phyloP scores from a whole-genome alignment of 2,329 filamentous ascomycete species.

The Phaeosphaeriaceae sp. region DNA sequence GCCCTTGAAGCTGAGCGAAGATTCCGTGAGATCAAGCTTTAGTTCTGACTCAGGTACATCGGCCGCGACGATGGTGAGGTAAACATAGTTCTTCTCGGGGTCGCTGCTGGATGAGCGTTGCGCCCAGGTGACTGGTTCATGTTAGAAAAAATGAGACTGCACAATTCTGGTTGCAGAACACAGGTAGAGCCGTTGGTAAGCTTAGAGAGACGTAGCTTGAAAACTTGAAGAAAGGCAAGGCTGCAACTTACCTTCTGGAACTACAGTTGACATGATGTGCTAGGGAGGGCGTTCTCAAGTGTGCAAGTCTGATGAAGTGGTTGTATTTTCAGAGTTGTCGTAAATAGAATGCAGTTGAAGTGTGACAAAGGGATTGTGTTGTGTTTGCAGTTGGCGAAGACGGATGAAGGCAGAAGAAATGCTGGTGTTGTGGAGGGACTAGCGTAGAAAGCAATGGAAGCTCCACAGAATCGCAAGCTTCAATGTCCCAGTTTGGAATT shows the following conservation, averaged over 20 bases:
- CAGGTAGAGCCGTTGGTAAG: no score
- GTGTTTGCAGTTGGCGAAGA: slow-evolving; percentile 31
- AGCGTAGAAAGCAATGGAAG: slow-evolving; percentile 50
- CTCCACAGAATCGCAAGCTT: slow-evolving; percentile 37
- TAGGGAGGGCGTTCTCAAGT: neutral
- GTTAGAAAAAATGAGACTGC: slow-evolving; percentile 23
- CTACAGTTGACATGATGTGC: slow-evolving; percentile 40
- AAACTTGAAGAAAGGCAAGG: slow-evolving; percentile 25
- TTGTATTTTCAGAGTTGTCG: slow-evolving; percentile 2
- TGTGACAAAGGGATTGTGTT: slow-evolving; percentile 19
- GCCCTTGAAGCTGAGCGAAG: slow-evolving; percentile 83
- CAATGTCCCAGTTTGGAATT: slow-evolving; percentile 24
- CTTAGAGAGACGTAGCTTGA: neutral
- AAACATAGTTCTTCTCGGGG: slow-evolving; percentile 89
- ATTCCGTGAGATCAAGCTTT: slow-evolving; percentile 74
- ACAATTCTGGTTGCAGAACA: neutral
- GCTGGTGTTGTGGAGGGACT: slow-evolving; percentile 40
- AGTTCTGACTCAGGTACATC: slow-evolving; percentile 79
- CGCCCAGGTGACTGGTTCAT: slow-evolving; percentile 83
- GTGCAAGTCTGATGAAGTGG: slow-evolving; percentile 1
- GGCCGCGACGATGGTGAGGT: slow-evolving; percentile 86
- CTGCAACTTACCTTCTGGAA: slow-evolving; percentile 50
- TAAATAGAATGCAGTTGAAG: neutral
- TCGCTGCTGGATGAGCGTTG: slow-evolving; percentile 88
- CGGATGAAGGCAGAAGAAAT: slow-evolving; percentile 45